Conservation (phyloP, 129 eudicot species). For the Arctium minus region DNA sequence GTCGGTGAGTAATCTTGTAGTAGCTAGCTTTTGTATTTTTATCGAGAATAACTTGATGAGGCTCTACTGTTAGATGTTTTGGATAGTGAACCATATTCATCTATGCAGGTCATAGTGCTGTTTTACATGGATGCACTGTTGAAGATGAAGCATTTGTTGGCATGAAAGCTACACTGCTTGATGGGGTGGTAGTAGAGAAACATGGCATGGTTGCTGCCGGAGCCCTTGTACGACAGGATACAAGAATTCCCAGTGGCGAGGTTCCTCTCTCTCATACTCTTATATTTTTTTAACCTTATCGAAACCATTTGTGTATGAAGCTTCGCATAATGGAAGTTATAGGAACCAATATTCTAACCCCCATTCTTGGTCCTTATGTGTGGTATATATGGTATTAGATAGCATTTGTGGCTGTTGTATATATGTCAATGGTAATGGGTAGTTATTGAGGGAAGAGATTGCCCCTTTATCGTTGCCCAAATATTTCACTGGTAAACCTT, state of each 20-base stretch:
- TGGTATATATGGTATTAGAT: not conserved
- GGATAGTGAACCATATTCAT: not conserved
- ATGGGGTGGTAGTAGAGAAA: not conserved
- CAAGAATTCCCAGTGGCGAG: constrained; percentile 38
- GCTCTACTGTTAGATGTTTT: not conserved
- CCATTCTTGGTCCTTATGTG: not conserved
- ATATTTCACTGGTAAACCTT: too few species aligned
- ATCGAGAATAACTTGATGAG: not conserved
- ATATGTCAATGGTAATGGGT: not conserved
- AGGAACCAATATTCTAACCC: not conserved
- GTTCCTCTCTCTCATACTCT: constrained; percentile 21
- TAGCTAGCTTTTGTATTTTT: not conserved
- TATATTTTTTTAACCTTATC: not conserved
- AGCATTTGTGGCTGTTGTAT: not conserved
- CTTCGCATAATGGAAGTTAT: not conserved
- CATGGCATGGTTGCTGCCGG: not conserved
- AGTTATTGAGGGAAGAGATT: not conserved
- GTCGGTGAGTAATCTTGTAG: constrained; percentile 41
- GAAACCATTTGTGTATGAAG: not conserved
- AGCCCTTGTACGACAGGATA: not conserved
- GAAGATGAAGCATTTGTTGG: constrained; percentile 74
- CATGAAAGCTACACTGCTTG: constrained; percentile 32
- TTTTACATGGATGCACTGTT: constrained; percentile 69
- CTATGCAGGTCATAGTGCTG: constrained; percentile 64
- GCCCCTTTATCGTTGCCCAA: too few species aligned